Base-by-base conservation (phyloP, 2,329 filamentous ascomycete species). In the Waltergamsia citrina region DNA sequence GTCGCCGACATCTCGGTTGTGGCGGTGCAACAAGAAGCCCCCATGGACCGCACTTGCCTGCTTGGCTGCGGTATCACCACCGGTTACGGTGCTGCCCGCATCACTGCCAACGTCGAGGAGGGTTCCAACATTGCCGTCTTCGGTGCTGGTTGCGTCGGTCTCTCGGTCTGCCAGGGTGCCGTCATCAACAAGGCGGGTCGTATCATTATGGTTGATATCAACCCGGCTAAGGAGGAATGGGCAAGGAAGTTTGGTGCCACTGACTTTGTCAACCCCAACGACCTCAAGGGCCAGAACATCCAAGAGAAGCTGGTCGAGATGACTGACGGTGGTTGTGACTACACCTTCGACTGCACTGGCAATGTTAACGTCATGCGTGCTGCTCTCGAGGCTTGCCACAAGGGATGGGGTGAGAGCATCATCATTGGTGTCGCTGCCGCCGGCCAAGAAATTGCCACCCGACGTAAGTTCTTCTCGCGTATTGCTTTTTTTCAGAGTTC, bases 291-390 rank as follows among this genome's bases (percentile, higher is more conserved):
- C 42, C 82, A 90, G 71, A 85, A 74, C 39, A 83, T 96, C 47
- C 85, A 93, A 51, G 86, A 94, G 53, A 82, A 90, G 67, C 74
- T 98, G 43, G 78, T 96, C 47, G 90, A 96, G 64, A 87, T 96
- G 82, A 98, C 92, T 2, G 92, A 96, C 52, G 92, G 92, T 45
- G 92, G 92, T 33, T 94, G 87, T 58, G 92, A 98, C 68, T 96
- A 95, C 70, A 98, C 92, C 32, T 98, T 98, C 57, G 92, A 98
- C 69, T 96, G 92, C 73, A 98, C 92, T 6, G 92, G 92, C 39
- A 96, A 96, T 53, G 88, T 96, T 34, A 76, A 79, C 47, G 92
- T 98, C 36, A 98, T 94, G 92, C 76, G 92, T 43, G 83, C 85
- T 34, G 92, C 92, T 26, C 78, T 98, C 40, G 90, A 98, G 69